phyloP scores from a whole-genome alignment of 345 rosid species.

The Alliaria petiolata region DNA sequence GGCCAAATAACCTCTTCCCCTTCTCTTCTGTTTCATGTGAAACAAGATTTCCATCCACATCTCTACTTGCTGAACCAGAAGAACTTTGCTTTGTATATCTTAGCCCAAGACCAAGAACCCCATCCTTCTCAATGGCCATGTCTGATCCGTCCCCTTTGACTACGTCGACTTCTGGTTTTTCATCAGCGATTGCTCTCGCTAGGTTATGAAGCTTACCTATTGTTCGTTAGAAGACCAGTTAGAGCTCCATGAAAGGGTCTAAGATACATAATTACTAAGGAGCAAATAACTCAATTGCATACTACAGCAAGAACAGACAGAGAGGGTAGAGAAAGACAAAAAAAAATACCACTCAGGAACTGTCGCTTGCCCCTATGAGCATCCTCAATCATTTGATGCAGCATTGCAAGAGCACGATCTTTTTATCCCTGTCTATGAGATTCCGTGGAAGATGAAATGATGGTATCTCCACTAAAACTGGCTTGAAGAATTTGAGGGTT shows the following conservation, averaged over 20 bases:
- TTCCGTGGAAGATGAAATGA: conserved; percentile 55
- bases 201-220: conserved; percentile 96
- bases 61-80: conserved; percentile 42
- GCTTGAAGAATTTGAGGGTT: conserved; percentile 59
- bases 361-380: conserved; percentile 96
- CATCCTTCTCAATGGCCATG: conserved; percentile 54
- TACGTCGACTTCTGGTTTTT: conserved; percentile 60
- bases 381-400: conserved; percentile 96
- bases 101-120: conserved; percentile 90
- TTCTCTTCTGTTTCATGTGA: conserved; percentile 63
- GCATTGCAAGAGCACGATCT: conserved; percentile 86
- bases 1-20: conserved; percentile 77
- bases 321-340: background rate
- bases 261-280: conserved; percentile 13
- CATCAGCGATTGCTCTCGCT: conserved; percentile 92
- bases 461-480: conserved; percentile 61
- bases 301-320: conserved; percentile 10
- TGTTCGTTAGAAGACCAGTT: conserved; percentile 27
- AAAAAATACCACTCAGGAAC: conserved; percentile 79
- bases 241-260: conserved; percentile 11
- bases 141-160: conserved; percentile 52
- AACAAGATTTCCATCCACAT: conserved; percentile 43
- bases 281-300: background rate
- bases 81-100: conserved; percentile 50
- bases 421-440: conserved; percentile 74